Conservation (phyloP, 1,284 basidiomycete species). For the Meripilus lineatus region DNA sequence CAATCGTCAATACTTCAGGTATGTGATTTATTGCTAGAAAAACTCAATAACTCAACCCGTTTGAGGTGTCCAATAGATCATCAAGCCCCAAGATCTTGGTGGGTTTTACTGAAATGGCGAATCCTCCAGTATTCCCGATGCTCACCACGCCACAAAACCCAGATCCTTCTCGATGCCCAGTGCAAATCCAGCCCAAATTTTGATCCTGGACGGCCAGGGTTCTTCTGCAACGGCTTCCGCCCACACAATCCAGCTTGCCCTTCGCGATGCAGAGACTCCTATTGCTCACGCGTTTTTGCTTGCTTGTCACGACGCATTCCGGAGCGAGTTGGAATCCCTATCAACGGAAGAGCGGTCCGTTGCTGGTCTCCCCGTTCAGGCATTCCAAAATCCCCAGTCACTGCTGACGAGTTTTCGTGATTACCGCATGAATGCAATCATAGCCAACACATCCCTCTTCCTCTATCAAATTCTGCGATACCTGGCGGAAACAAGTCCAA, state of each 20-base stretch:
- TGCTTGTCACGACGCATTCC: slow-evolving; percentile 46
- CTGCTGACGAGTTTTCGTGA: slow-evolving; percentile 33
- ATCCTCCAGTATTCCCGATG: too few species aligned
- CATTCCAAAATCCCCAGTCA: slow-evolving; percentile 35
- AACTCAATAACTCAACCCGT: too few species aligned
- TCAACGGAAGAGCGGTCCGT: slow-evolving; percentile 30
- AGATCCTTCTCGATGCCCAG: too few species aligned
- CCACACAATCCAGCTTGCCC: slow-evolving; percentile 33
- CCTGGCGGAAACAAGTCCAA: slow-evolving; percentile 23
- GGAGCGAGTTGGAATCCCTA: slow-evolving; percentile 41
- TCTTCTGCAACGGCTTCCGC: slow-evolving; percentile 31
- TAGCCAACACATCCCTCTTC: slow-evolving; percentile 45
- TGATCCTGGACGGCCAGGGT: slow-evolving; percentile 56
- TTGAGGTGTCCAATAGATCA: too few species aligned
- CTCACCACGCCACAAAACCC: too few species aligned
- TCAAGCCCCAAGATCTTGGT: too few species aligned
- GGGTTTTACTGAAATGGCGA: too few species aligned
- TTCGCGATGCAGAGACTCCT: slow-evolving; percentile 34
- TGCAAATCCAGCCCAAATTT: too few species aligned
- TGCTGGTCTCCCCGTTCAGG: slow-evolving; percentile 34
- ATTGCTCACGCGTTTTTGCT: slow-evolving; percentile 39
- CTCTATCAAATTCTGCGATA: slow-evolving; percentile 51
- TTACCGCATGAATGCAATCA: slow-evolving; percentile 41
- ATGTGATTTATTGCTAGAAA: too few species aligned
- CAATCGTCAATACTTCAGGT: too few species aligned